Evolutionary conservation across 1,284 basidiomycete genomes (phyloP), one percentile per base, ranked within the genome.

Genomic region (Cryptococcus wingfieldii): DNA sequence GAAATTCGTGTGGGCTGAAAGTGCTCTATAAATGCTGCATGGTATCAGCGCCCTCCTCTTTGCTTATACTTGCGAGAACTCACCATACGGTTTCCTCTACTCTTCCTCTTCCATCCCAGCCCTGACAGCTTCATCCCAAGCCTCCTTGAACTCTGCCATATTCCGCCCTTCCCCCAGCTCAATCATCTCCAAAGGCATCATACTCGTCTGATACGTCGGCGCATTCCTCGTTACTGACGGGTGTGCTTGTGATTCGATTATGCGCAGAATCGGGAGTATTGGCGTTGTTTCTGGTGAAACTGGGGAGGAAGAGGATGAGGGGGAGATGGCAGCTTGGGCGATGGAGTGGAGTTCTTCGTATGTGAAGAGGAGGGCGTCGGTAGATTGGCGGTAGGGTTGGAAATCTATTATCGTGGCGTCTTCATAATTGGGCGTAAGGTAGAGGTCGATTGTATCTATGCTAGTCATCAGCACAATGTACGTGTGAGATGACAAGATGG

Each of bases 161-260:
- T 82, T 83, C 48, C 82, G 80, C 3, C 91, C 92, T 51, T 82
- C 82, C 64, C 89, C 87, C 69, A 95, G 77, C 51, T 82, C 83
- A 19, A 96, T 79, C 13, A 90, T 88, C 68, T 98, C 94, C 41
- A 89, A 81, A 2, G 94, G 95, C 16, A 95, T 81, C 88, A 95
- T 95, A 70, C 96, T 97, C 67, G 89, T 86, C 62, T 88, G 86
- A 68, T 91, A 82, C 1, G 83, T 80, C 1, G 92, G 90, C 3
- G 84, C 83, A 60, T 84, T 88, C 51, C 81, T 79, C 34, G 77
- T 81, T 0, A 83, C 86, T 3, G 80, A 82, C 1, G 85, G 87
- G 71, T 91, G 88, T 14, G 81, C 74, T 1, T 80, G 80, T 0
- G 86, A 88, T 66, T 88, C 84, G 51, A 94, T 84, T n/a, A 87